Evolutionary conservation across 345 rosid species (phyloP), one percentile per base, ranked within the genome.

Genomic region (Kandelia obovata): DNA sequence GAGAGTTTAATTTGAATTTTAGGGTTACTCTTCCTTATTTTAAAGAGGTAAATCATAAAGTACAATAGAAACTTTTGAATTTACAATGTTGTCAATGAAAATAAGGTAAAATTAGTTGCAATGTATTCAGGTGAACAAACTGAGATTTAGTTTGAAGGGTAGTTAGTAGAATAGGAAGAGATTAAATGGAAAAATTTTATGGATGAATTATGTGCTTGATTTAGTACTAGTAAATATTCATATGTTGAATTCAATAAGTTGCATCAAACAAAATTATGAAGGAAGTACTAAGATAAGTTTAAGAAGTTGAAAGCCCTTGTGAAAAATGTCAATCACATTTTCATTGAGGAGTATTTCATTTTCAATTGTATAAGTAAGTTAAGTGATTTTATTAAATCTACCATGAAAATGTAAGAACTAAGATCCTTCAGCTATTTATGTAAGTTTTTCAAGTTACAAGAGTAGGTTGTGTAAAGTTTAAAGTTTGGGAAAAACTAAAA

Each of bases 101-200:
- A 7, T 20, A 53, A n/a, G 26, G 26, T 1, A 25, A 53, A 10
- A 8, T 53, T 6, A 9, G 8, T 0, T 8, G 20, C 25, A 0
- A 52, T 52, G 0, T 3, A 53, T 8, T 9, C 6, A 2, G 25
- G 25, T 20, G 26, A 23, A 8, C 19, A 6, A n/a, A 11, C 26
- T 0, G 25, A 53, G 5, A 1, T 53, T 3, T 53, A 3, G 25
- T 53, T 53, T 53, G 0, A 53, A 8, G 57, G 26, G 9, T 35
- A 1, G 39, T 7, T 35, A 1, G 0, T 10, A 0, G 9, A 35
- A 0, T 10, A 28, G 7, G 1, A 1, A 0, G 0, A 6, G 9
- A 1, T 35, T 9, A 53, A 21, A 5, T n/a, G 25, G 57, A 25
- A 20, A 2, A 0, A 1, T 5, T 52, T 52, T 52, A 4, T 0